These are phyloP conservation scores for Trichoderma cornu-damae DNA, from an alignment of 2,329 filamentous ascomycete species.

Conservation along the genomic window DNA sequence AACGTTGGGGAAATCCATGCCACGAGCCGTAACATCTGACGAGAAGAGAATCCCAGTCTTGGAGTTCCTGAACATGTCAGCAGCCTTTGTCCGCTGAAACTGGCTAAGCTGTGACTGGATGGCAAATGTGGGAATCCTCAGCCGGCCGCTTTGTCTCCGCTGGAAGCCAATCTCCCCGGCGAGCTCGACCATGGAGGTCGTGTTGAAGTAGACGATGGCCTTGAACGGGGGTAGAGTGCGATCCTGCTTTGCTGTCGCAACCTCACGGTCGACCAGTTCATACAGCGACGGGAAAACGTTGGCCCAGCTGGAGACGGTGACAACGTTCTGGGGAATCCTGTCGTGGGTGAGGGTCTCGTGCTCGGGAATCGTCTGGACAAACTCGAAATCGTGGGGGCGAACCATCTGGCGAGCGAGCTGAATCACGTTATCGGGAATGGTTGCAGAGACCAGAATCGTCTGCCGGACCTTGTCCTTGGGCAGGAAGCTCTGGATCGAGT, in stretches of 20 bases:
- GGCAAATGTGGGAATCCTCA: constrained; percentile 38
- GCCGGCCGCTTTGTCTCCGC: constrained; percentile 36
- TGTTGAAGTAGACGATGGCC: constrained; percentile 89
- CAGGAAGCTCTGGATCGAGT: constrained; percentile 55
- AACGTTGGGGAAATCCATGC: constrained; percentile 78
- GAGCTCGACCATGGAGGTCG: constrained; percentile 66
- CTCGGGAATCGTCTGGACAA: constrained; percentile 78
- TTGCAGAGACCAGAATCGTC: constrained; percentile 93
- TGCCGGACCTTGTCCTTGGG: constrained; percentile 64
- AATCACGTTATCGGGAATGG: constrained; percentile 79
- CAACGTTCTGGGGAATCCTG: constrained; percentile 72
- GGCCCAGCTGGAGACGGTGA: constrained; percentile 62
- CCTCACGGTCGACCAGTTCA: constrained; percentile 64
- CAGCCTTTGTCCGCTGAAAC: constrained; percentile 58
- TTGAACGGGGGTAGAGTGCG: constrained; percentile 65
- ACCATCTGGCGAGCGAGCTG: constrained; percentile 71
- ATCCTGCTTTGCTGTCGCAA: constrained; percentile 39
- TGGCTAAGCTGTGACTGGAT: constrained; percentile 82
- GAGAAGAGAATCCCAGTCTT: constrained; percentile 64
- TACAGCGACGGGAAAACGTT: constrained; percentile 73
- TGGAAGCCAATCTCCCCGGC: constrained; percentile 50
- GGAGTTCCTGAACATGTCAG: constrained; percentile 66
- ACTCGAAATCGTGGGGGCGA: constrained; percentile 74
- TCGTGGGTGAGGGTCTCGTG: constrained; percentile 83
- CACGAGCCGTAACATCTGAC: constrained; percentile 73